Evolutionary conservation across 2,329 filamentous ascomycete species (phyloP).

Genomic region (Fusarium duplospermum): DNA sequence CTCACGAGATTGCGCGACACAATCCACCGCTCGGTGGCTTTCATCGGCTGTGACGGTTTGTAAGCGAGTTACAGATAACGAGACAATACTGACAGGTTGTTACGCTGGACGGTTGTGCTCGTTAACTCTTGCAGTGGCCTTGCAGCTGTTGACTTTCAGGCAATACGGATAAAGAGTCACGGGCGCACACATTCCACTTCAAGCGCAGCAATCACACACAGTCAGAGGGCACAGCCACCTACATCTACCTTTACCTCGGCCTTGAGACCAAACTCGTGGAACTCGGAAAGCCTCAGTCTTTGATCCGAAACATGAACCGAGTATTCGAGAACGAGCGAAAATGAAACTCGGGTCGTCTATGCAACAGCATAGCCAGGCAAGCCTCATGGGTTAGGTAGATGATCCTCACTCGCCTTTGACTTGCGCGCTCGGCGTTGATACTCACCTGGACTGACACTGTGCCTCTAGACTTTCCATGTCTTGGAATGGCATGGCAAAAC

Average conservation of each 20-base stretch:
- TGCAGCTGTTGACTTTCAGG: background rate
- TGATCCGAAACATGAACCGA: background rate
- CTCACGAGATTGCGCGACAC: constrained; percentile 20
- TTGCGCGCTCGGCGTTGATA: background rate
- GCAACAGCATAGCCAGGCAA: background rate
- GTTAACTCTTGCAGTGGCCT: background rate
- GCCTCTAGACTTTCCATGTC: background rate
- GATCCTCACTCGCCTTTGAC: background rate
- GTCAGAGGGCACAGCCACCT: background rate
- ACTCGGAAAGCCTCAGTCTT: background rate
- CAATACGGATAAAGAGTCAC: constrained; percentile 11
- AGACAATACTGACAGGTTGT: background rate
- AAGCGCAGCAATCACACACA: background rate
- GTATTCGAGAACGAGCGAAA: background rate
- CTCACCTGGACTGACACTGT: background rate
- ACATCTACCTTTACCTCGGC: background rate
- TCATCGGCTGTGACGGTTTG: background rate
- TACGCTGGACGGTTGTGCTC: background rate
- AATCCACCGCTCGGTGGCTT: constrained; percentile 24
- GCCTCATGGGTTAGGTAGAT: background rate
- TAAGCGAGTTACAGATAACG: background rate
- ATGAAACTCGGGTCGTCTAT: background rate
- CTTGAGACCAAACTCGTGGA: background rate
- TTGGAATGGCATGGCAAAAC: background rate
- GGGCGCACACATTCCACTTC: background rate